phyloP scores from a whole-genome alignment of 805 yeast species.

The Tetrapisispora nanseiensis region DNA sequence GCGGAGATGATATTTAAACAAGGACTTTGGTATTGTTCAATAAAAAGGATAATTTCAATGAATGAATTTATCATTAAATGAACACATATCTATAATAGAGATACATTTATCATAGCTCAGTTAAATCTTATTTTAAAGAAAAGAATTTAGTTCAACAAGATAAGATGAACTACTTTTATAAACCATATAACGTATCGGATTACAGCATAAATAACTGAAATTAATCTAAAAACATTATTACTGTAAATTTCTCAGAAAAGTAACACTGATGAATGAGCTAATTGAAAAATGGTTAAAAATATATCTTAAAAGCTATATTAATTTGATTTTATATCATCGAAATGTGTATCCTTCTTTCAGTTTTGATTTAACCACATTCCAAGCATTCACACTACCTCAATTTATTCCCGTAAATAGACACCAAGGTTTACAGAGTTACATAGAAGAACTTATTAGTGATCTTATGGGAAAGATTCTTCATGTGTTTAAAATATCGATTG shows the following conservation, averaged over 20 bases:
- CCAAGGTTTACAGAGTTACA: constrained; percentile 34
- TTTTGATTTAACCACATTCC: constrained; percentile 30
- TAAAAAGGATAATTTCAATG: too few species aligned
- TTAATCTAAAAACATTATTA: too few species aligned
- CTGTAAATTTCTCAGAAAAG: too few species aligned
- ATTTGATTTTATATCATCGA: constrained; percentile 30
- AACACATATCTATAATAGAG: too few species aligned
- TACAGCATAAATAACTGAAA: too few species aligned
- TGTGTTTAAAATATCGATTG: constrained; percentile 16
- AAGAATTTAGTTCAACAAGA: too few species aligned
- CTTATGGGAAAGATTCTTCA: constrained; percentile 18
- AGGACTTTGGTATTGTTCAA: too few species aligned
- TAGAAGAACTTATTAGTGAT: constrained; percentile 28
- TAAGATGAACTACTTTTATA: too few species aligned
- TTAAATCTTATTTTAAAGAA: too few species aligned
- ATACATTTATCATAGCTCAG: too few species aligned
- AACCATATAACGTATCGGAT: too few species aligned
- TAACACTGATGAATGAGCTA: constrained; percentile 1
- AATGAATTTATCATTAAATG: too few species aligned
- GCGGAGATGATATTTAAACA: not conserved
- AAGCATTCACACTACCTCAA: constrained; percentile 34
- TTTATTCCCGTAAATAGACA: constrained; percentile 37
- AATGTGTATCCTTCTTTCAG: constrained; percentile 31
- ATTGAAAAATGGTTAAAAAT: constrained; percentile 21
- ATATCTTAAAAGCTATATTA: constrained; percentile 31